A percentile compares a stretch with the other conserved stretches of the same genome.
Conservation (phyloP, 2,329 filamentous ascomycete genomes). For the Myriosclerotinia scirpicola region DNA sequence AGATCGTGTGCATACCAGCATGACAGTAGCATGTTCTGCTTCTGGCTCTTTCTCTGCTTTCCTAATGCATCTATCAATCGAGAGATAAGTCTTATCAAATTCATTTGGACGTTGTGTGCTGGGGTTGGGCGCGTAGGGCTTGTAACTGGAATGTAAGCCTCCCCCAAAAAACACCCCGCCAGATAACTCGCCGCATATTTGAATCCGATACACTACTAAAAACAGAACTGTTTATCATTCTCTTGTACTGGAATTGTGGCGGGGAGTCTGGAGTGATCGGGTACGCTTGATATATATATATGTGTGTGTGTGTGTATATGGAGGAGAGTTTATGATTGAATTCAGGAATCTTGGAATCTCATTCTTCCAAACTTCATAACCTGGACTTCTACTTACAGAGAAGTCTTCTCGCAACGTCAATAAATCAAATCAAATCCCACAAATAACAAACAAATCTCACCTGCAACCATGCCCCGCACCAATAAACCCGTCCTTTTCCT, state of each 20-base stretch:
- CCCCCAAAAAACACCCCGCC: not conserved
- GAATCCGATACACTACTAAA: not conserved
- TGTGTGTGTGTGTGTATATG: no score
- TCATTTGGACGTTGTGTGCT: not conserved
- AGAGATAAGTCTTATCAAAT: not conserved
- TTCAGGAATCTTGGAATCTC: not conserved
- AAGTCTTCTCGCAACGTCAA: not conserved
- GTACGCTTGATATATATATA: not conserved
- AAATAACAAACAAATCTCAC: not conserved
- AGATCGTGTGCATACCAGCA: conserved; percentile 7
- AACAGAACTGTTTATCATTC: not conserved
- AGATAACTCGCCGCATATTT: conserved; percentile 18
- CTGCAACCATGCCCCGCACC: not conserved
- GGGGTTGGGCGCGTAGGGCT: not conserved
- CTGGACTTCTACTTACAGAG: not conserved
- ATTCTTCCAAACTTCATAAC: not conserved
- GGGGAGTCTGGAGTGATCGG: conserved; percentile 2
- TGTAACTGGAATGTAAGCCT: conserved; percentile 4
- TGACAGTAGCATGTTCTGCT: not conserved
- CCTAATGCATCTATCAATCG: not conserved
- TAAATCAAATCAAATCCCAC: not conserved
- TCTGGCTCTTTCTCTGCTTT: not conserved
- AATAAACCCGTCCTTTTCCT: not conserved
- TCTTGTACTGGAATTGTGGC: conserved; percentile 4
- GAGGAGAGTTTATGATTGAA: not conserved